Evolutionary conservation across 306 rosid genomes (phyloP).

Genomic region (Spatholobus suberectus): DNA sequence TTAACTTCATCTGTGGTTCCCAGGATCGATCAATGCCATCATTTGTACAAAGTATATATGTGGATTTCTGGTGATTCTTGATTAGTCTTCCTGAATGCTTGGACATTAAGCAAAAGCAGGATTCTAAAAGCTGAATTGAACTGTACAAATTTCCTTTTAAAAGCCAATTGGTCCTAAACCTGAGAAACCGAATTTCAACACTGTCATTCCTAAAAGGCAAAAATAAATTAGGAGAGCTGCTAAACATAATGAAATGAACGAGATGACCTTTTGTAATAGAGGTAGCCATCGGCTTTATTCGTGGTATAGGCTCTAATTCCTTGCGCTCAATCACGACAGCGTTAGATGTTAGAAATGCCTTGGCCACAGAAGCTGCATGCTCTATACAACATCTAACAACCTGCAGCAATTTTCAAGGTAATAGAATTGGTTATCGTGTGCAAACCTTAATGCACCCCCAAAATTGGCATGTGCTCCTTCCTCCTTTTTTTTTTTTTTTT

Average conservation of each 20-base stretch:
- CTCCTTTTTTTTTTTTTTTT: too few species aligned
- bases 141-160: slow-evolving; percentile 28
- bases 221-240: not conserved
- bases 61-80: slow-evolving; percentile 7
- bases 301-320: slow-evolving; percentile 50
- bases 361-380: slow-evolving; percentile 90
- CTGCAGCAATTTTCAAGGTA: slow-evolving; percentile 50
- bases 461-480: not conserved
- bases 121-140: slow-evolving; percentile 15
- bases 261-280: too few species aligned
- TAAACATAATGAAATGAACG: not conserved
- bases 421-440: not conserved
- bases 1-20: slow-evolving; percentile 4
- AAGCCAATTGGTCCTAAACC: slow-evolving; percentile 59
- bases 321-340: slow-evolving; percentile 80
- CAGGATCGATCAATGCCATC: not conserved
- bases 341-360: slow-evolving; percentile 75
- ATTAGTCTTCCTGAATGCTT: slow-evolving; percentile 2
- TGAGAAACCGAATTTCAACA: slow-evolving; percentile 42
- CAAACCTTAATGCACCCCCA: not conserved
- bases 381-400: slow-evolving; percentile 94
- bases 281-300: slow-evolving; percentile 51
- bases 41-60: not conserved
- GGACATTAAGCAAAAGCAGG: not conserved
- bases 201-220: slow-evolving; percentile 1